Base-by-base conservation (phyloP, 352 stramenopile genomes). In the Phytophthora idaei region DNA sequence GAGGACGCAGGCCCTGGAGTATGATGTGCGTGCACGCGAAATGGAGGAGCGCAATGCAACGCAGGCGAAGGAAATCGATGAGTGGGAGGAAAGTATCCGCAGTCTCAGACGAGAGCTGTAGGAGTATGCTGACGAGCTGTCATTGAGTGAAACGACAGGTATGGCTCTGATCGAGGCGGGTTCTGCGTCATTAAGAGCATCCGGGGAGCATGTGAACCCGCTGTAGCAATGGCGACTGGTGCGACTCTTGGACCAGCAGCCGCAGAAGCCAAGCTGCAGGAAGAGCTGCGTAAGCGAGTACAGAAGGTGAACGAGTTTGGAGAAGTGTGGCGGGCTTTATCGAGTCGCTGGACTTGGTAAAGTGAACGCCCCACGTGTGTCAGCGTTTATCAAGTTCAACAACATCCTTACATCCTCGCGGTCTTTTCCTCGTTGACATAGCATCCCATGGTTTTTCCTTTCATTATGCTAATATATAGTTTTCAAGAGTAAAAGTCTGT, bases 21-120 rank as follows among this genome's bases (percentile, higher is more conserved):
- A 73, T 28, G 75, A 90, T 21, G 67, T 85, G 11, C 83, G 76
- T 8, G 65, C 60, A 9, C 50, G 65, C 1, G 75, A 87, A n/a
- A 42, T 87, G 31, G 69, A 77, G n/a, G 77, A 89, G 44, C 71
- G 82, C 5, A 70, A 77, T 37, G 61, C 55, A 15, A 42, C 10
- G 14, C 61, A 78, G 21, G 56, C 36, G 7, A 67, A 67, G 15
- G 67, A 81, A 49, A 73, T 80, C 7, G 57, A 73, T 3, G 53
- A 73, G 14, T 84, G 70, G 71, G 78, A 88, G 53, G 53, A 69
- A 42, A 71, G 73, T 27, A 65, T 85, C 21, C 63, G 69, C 28
- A 68, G 44, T 45, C 60, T 81, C 2, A 51, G 71, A 46, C 53
- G 66, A 5, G 55, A 75, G 49, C 34, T 81, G 48, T 42, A 77